Evolutionary conservation across 2,329 filamentous ascomycete species (phyloP).

Genomic region (Fusarium proliferatum): DNA sequence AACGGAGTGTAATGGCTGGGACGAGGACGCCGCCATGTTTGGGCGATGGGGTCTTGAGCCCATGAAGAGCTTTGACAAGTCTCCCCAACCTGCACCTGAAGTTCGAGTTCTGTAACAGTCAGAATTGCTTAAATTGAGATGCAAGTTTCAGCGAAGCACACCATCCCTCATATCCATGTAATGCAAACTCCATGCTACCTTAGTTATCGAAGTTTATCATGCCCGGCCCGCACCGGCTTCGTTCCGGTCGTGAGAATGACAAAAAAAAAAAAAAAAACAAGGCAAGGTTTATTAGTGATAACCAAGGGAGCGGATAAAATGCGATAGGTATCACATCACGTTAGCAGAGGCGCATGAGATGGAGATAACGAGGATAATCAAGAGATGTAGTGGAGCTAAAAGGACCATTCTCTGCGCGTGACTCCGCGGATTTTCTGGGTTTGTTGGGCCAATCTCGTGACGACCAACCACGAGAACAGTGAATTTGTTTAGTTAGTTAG

Average conservation of each 20-base stretch:
- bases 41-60: constrained; percentile 82
- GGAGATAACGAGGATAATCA: constrained; percentile 9
- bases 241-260: constrained; percentile 16
- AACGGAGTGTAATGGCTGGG: constrained; percentile 90
- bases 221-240: constrained; percentile 19
- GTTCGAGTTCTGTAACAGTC: constrained; percentile 39
- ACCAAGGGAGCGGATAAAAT: constrained; percentile 20
- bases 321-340: constrained; percentile 18
- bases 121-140: not conserved
- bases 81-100: constrained; percentile 41
- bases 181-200: not conserved
- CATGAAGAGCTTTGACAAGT: constrained; percentile 70
- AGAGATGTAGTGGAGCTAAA: constrained; percentile 20
- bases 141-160: not conserved
- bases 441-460: constrained; percentile 22
- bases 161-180: too few relatives aligned
- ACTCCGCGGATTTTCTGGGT: constrained; percentile 14
- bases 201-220: not conserved
- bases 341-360: constrained; percentile 21
- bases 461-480: constrained; percentile 10
- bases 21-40: constrained; percentile 88
- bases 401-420: constrained; percentile 15
- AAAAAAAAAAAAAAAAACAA: not conserved
- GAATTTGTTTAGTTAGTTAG: not conserved
- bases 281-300: constrained; percentile 4